These are phyloP conservation scores for Aspergillus transmontanensis DNA, from an alignment of 2,329 filamentous ascomycete genomes.

Conservation along the genomic window DNA sequence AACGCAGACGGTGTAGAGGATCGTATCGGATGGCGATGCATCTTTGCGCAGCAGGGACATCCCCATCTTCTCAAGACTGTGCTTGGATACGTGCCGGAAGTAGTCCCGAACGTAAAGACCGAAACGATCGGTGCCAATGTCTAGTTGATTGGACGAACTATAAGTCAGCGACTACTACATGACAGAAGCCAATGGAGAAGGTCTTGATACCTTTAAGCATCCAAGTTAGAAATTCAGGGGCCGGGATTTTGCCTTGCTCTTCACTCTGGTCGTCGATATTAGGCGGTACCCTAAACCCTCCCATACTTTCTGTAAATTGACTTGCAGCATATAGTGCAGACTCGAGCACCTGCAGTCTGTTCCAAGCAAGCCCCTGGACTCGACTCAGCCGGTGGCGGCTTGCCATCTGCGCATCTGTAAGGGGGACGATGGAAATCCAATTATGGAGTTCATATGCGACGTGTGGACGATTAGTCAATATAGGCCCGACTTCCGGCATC, in stretches of 20 bases:
- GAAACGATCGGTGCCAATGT: constrained; percentile 20
- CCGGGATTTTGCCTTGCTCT: constrained; percentile 7
- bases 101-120: constrained; percentile 24
- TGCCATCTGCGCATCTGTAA: constrained; percentile 20
- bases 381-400: constrained; percentile 13
- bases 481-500: background rate
- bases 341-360: constrained; percentile 16
- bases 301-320: constrained; percentile 10
- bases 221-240: constrained; percentile 22
- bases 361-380: constrained; percentile 12
- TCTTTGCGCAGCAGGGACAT: constrained; percentile 16
- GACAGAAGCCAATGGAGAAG: background rate
- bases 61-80: constrained; percentile 24
- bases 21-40: constrained; percentile 7
- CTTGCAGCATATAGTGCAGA: constrained; percentile 17
- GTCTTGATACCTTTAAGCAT: constrained; percentile 24
- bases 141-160: constrained; percentile 5
- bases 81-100: constrained; percentile 21
- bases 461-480: background rate
- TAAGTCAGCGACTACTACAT: background rate
- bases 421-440: constrained; percentile 16
- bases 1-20: constrained; percentile 24
- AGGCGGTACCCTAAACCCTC: background rate
- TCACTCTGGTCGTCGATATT: background rate
- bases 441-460: background rate